Conservation (phyloP, 2,329 filamentous ascomycete genomes). For the Laburnicola sp. region DNA sequence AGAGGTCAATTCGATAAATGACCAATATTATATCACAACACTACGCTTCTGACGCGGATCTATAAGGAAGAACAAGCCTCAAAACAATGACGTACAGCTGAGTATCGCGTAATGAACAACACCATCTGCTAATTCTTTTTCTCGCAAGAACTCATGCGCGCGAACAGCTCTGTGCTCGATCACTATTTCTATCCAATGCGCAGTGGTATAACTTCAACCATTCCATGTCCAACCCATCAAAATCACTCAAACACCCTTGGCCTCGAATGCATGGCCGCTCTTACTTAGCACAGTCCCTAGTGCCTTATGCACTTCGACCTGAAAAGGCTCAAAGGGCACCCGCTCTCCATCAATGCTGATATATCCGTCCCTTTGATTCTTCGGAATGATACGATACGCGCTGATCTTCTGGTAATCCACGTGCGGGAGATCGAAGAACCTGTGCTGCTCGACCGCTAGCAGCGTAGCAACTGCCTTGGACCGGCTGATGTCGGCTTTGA, state of each 20-base stretch:
- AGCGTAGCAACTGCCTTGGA: slow-evolving; percentile 70
- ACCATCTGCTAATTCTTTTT: background rate
- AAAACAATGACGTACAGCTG: too few relatives aligned
- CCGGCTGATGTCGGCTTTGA: slow-evolving; percentile 74
- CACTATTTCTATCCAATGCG: background rate
- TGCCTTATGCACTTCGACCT: slow-evolving; percentile 82
- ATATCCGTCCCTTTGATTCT: slow-evolving; percentile 64
- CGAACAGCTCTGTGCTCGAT: too few relatives aligned
- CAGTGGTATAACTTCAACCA: background rate
- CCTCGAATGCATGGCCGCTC: slow-evolving; percentile 71
- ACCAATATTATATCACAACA: too few relatives aligned
- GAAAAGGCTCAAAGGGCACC: slow-evolving; percentile 84
- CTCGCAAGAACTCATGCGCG: background rate
- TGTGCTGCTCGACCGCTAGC: slow-evolving; percentile 69
- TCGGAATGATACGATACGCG: slow-evolving; percentile 84
- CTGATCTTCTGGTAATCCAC: slow-evolving; percentile 82
- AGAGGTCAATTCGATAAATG: too few relatives aligned
- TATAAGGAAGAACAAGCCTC: too few relatives aligned
- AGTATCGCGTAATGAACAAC: too few relatives aligned
- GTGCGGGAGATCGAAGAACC: slow-evolving; percentile 76
- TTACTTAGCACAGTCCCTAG: slow-evolving; percentile 85
- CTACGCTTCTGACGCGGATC: too few relatives aligned
- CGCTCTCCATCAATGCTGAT: slow-evolving; percentile 94
- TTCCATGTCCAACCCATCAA: background rate
- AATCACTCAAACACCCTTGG: slow-evolving; percentile 38